Conservation (phyloP, 371 early-diverging fungal species). For the Mucor piriformis region DNA sequence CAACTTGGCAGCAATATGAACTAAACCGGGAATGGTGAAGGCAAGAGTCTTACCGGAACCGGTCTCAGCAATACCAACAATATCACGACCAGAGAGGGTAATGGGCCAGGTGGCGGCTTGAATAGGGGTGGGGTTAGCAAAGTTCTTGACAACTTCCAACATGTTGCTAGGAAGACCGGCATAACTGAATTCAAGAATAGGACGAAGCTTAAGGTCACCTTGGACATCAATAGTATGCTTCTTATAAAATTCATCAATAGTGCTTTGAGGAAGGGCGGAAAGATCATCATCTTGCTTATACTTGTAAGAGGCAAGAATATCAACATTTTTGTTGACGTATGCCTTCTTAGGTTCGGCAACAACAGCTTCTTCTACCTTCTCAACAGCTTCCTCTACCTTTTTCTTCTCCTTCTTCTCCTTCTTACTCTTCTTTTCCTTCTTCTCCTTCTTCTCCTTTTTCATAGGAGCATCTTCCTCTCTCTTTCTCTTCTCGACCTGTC, state of each 20-base stretch:
- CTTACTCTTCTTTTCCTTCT: constrained; percentile 50
- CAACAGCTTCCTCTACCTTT: constrained; percentile 22
- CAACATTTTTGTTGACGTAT: constrained; percentile 20
- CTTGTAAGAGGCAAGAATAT: constrained; percentile 35
- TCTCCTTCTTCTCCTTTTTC: constrained; percentile 42
- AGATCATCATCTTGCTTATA: constrained; percentile 43
- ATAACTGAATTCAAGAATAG: constrained; percentile 78
- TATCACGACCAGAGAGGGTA: constrained; percentile 70
- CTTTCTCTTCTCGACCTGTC: constrained; percentile 31
- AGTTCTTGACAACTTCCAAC: constrained; percentile 81
- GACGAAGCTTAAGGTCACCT: constrained; percentile 69
- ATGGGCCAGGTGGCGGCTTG: constrained; percentile 94
- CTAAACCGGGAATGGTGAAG: constrained; percentile 93
- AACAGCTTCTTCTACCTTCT: constrained; percentile 24
- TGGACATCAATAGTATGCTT: constrained; percentile 70
- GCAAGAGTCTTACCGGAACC: constrained; percentile 94
- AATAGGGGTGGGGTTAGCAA: constrained; percentile 92
- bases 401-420: constrained; percentile 41
- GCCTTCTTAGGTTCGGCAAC: constrained; percentile 15
- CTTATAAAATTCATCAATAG: constrained; percentile 62
- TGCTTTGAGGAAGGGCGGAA: constrained; percentile 39
- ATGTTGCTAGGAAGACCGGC: constrained; percentile 74
- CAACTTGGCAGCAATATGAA: constrained; percentile 60
- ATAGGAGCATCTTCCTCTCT: constrained; percentile 25
- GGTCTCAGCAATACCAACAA: constrained; percentile 85